Conservation (phyloP, 179 eudicot species). For the Silene coronaria region DNA sequence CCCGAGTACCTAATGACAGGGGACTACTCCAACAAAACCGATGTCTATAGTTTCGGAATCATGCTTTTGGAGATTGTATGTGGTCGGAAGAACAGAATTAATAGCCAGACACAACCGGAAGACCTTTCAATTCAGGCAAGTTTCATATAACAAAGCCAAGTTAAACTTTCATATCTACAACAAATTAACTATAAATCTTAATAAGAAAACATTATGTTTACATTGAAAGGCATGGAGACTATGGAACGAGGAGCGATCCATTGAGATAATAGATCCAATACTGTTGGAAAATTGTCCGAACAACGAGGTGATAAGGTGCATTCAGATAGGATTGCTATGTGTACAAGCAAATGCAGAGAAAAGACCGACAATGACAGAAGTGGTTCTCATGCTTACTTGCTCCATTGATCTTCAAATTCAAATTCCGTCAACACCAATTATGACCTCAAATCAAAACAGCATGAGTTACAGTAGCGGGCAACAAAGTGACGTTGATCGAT, state of each 20-base stretch:
- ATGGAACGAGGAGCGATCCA: conserved; percentile 34
- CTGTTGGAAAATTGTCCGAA: conserved; percentile 11
- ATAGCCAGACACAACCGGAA: neutral
- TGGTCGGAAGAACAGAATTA: neutral
- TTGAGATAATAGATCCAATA: conserved; percentile 30
- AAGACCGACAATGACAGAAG: conserved; percentile 6
- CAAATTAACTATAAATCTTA: neutral
- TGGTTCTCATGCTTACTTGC: conserved; percentile 10
- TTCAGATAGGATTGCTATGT: conserved; percentile 45
- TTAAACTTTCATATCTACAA: neutral
- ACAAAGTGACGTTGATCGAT: neutral
- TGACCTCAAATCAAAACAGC: neutral
- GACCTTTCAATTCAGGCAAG: neutral
- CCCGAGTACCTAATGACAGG: neutral
- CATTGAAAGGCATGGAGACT: conserved; percentile 42
- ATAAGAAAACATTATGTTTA: neutral
- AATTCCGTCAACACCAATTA: neutral
- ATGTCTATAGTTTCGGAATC: neutral
- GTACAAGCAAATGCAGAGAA: conserved; percentile 34
- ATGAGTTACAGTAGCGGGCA: neutral
- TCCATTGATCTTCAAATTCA: neutral
- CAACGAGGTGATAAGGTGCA: conserved; percentile 33
- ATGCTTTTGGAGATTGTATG: neutral
- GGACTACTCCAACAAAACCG: neutral
- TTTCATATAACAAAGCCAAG: neutral